Evolutionary conservation across 2,329 filamentous ascomycete genomes (phyloP).

Genomic region (Cytospora piceae): DNA sequence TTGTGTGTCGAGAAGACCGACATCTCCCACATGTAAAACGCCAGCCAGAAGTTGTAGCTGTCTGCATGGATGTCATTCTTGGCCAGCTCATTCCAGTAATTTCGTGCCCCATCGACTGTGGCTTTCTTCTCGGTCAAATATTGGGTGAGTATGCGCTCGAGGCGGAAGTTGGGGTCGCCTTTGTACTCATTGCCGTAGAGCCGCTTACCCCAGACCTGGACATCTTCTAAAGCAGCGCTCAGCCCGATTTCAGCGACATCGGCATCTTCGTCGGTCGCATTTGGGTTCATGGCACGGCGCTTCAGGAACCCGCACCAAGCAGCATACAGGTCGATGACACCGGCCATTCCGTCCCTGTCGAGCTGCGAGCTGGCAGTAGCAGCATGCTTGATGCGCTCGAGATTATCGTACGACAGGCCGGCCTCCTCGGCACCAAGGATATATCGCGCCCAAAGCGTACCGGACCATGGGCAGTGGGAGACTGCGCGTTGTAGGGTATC

Average conservation of each 20-base stretch:
- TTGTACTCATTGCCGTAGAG: slow-evolving; percentile 76
- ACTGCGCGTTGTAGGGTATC: slow-evolving; percentile 81
- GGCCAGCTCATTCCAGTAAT: slow-evolving; percentile 74
- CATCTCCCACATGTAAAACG: slow-evolving; percentile 93
- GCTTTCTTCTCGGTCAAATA: slow-evolving; percentile 85
- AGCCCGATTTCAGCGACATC: slow-evolving; percentile 92
- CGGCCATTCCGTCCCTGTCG: slow-evolving; percentile 83
- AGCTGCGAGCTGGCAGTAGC: slow-evolving; percentile 86
- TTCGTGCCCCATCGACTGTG: slow-evolving; percentile 75
- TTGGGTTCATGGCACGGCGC: slow-evolving; percentile 76
- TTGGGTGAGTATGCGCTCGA: slow-evolving; percentile 91
- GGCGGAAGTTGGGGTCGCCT: slow-evolving; percentile 85
- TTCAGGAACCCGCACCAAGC: slow-evolving; percentile 95
- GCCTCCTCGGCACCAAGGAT: slow-evolving; percentile 84
- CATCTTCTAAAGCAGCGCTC: slow-evolving; percentile 81
- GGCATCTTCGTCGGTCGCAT: slow-evolving; percentile 77
- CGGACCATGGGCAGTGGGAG: slow-evolving; percentile 91
- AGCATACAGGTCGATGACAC: slow-evolving; percentile 87
- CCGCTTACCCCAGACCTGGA: slow-evolving; percentile 75
- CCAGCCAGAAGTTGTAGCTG: slow-evolving; percentile 91
- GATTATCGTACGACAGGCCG: slow-evolving; percentile 73
- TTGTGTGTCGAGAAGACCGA: slow-evolving; percentile 56
- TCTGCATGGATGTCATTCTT: slow-evolving; percentile 67
- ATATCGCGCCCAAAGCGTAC: slow-evolving; percentile 86
- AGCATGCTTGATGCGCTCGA: slow-evolving; percentile 88